A percentile compares a stretch with the other conserved stretches of the same genome.
Evolutionary conservation across 2,329 filamentous ascomycete species (phyloP).

Genomic region (Hypoxylon sp.): DNA sequence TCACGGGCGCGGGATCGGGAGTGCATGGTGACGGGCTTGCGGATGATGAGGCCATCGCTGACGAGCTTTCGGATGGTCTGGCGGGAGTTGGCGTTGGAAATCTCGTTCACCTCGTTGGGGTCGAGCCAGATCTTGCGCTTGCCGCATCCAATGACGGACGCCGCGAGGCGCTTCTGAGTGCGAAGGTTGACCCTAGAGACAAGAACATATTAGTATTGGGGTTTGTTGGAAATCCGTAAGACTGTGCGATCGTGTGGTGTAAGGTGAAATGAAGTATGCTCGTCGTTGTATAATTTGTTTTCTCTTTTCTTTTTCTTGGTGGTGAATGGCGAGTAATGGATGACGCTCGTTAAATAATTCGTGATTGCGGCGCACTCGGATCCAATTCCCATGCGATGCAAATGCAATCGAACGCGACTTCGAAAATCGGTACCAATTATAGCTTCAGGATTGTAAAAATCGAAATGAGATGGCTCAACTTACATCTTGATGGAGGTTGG

Average conservation of each 20-base stretch:
- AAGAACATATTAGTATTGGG: conserved; percentile 13
- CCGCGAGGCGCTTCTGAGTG: conserved; percentile 99
- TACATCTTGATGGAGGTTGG: conserved; percentile 46
- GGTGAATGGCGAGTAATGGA: background rate
- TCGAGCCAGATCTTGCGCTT: conserved; percentile 99
- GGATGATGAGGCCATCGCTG: conserved; percentile 99
- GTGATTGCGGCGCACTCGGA: too few species aligned
- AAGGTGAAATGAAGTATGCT: too few species aligned
- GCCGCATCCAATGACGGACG: conserved; percentile 97
- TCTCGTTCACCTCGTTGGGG: conserved; percentile 98
- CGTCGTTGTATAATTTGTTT: conserved; percentile 21
- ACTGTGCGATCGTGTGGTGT: too few species aligned
- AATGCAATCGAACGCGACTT: conserved; percentile 12
- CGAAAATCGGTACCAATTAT: conserved; percentile 3
- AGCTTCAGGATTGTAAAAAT: conserved; percentile 10
- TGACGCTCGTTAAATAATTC: too few species aligned
- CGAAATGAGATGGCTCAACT: conserved; percentile 31
- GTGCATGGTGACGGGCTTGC: conserved; percentile 99
- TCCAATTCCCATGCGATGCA: too few species aligned
- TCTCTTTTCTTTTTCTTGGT: background rate
- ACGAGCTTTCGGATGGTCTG: conserved; percentile 99
- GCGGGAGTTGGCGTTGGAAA: conserved; percentile 99
- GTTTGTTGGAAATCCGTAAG: too few species aligned
- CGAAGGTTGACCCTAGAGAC: conserved; percentile 93
- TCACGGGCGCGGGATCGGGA: conserved; percentile 95